phyloP scores from a whole-genome alignment of 768 basidiomycete genomes.

The Leccinum boreale region DNA sequence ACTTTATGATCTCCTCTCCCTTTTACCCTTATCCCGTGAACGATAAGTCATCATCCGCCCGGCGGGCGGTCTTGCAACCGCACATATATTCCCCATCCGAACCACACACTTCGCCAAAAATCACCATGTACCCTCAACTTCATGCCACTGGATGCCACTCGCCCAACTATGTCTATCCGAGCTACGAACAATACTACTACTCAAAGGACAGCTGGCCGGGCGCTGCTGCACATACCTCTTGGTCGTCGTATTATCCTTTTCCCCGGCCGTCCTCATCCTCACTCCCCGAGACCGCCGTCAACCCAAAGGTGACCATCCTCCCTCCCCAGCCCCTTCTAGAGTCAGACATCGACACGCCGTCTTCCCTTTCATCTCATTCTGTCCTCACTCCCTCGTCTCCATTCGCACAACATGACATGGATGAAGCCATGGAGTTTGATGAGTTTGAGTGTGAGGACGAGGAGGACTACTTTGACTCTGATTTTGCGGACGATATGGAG shows the following conservation, averaged over 20 bases:
- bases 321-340: conserved; percentile 19
- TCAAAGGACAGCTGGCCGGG: conserved; percentile 18
- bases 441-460: conserved; percentile 34
- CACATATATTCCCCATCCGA: conserved; percentile 33
- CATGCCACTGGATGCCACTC: conserved; percentile 18
- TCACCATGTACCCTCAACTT: conserved; percentile 29
- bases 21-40: conserved; percentile 26
- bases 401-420: conserved; percentile 18
- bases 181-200: conserved; percentile 22
- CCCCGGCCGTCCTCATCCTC: conserved; percentile 18
- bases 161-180: conserved; percentile 20
- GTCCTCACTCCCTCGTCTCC: conserved; percentile 31
- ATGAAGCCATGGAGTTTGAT: conserved; percentile 26
- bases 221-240: conserved; percentile 12
- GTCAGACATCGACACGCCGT: conserved; percentile 31
- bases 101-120: conserved; percentile 15
- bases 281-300: conserved; percentile 16
- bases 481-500: conserved; percentile 34
- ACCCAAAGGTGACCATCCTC: conserved; percentile 29
- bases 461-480: conserved; percentile 29
- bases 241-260: conserved; percentile 16
- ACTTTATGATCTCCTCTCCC: conserved; percentile 31
- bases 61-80: conserved; percentile 21
- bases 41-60: conserved; percentile 22
- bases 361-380: conserved; percentile 31